phyloP scores from a whole-genome alignment of 768 basidiomycete genomes.

The Collybiopsis confluens region DNA sequence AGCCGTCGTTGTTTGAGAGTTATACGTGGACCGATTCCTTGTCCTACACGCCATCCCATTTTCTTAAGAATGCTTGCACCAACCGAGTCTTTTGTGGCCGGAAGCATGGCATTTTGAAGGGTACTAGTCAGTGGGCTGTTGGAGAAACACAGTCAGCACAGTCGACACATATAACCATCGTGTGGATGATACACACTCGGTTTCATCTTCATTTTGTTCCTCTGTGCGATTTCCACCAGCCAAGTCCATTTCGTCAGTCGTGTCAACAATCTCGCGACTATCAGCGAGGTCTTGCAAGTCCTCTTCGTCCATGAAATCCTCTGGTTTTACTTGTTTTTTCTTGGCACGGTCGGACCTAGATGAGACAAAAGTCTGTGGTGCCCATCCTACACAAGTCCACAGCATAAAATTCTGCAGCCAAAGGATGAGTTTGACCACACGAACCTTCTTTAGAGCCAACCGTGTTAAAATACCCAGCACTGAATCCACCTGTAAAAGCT shows the following conservation, averaged over 20 bases:
- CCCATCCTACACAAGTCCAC: slow-evolving; percentile 97
- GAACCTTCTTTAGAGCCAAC: slow-evolving; percentile 94
- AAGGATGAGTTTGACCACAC: slow-evolving; percentile 11
- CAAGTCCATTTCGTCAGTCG: slow-evolving; percentile 74
- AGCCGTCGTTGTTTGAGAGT: slow-evolving; percentile 68
- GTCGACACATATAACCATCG: neutral
- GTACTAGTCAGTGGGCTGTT: slow-evolving; percentile 58
- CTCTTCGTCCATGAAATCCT: slow-evolving; percentile 99
- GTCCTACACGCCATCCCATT: slow-evolving; percentile 93
- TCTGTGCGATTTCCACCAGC: slow-evolving; percentile 54
- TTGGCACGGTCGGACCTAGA: slow-evolving; percentile 76
- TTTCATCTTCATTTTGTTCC: slow-evolving; percentile 33
- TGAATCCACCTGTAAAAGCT: slow-evolving; percentile 97
- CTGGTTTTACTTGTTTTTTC: slow-evolving; percentile 57
- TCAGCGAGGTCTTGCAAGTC: slow-evolving; percentile 83
- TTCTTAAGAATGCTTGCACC: slow-evolving; percentile 86
- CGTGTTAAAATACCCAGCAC: slow-evolving; percentile 94
- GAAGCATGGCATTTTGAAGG: slow-evolving; percentile 64
- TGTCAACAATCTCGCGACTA: slow-evolving; percentile 69
- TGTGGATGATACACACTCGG: slow-evolving; percentile 20
- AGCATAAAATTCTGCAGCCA: slow-evolving; percentile 1
- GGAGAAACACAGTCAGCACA: neutral
- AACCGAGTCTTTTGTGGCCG: slow-evolving; percentile 72
- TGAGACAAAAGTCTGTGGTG: slow-evolving; percentile 89
- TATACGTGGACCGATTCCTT: slow-evolving; percentile 90